A percentile compares a stretch with the other conserved stretches of the same genome.
These are phyloP conservation scores for Carex littledalei DNA, from an alignment of 176 grass and related monocot genomes.

Conservation along the genomic window DNA sequence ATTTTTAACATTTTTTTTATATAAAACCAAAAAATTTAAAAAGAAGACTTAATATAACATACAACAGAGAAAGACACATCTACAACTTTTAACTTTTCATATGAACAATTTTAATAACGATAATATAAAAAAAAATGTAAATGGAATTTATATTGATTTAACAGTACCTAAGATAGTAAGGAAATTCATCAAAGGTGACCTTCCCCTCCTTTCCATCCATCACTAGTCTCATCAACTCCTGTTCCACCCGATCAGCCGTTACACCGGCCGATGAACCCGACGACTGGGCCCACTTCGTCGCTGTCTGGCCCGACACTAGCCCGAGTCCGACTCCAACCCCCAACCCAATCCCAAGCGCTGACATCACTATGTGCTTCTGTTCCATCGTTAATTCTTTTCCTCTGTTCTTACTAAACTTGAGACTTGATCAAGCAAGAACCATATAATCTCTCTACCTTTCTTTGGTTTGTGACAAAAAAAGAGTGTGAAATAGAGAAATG, in stretches of 20 bases:
- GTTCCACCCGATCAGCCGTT: conserved; percentile 60
- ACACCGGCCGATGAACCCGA: conserved; percentile 23
- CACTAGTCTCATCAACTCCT: conserved; percentile 57
- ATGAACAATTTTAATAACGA: background rate
- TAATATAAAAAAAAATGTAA: background rate
- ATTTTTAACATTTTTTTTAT: background rate
- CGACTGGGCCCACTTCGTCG: conserved; percentile 5
- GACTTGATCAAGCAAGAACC: background rate
- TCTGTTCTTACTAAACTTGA: background rate
- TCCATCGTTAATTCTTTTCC: conserved; percentile 39
- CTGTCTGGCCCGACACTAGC: conserved; percentile 56
- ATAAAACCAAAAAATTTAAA: background rate
- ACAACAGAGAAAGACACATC: background rate
- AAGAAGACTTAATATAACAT: background rate
- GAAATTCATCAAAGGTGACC: conserved; percentile 90
- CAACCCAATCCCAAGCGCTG: conserved; percentile 75
- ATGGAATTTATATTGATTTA: background rate
- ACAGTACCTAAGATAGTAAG: conserved; percentile 76
- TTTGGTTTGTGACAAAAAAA: background rate
- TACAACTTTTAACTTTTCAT: background rate
- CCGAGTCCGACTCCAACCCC: conserved; percentile 80
- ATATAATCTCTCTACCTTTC: background rate
- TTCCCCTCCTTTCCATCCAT: conserved; percentile 45
- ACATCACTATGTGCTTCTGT: conserved; percentile 87
- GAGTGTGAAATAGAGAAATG: background rate